Evolutionary conservation across 1,284 basidiomycete genomes (phyloP), one percentile per base, ranked within the genome.

Genomic region (Cerrena zonata): DNA sequence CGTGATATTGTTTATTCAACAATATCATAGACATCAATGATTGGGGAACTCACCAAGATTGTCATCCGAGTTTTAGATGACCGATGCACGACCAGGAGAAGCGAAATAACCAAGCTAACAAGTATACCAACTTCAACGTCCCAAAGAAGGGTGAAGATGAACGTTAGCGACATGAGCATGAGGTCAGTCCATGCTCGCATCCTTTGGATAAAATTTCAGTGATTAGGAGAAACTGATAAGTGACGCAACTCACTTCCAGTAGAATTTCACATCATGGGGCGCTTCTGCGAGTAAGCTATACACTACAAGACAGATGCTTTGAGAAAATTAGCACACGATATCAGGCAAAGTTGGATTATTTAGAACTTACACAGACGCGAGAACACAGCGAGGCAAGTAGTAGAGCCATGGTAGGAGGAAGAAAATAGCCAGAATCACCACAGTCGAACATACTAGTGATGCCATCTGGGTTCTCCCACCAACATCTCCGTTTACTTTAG

Each of bases 181-280:
- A 94, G 73, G 65, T 97, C 93, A 26, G 83, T 81, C 89, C 89
- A 93, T 22, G 92, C 87, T n/a, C 79, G 65, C 80, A 95, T 91
- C 60, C 86, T 91, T 0, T 34, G 19, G 25, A 37, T 41, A 24
- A 7, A 18, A 36, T 26, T 45, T 51, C 30, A 25, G 49, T 56
- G 42, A 26, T n/a, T 47, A 47, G 39, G 7, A 46, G 47, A 50
- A 23, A 24, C 19, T 23, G 18, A 48, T 47, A 4, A 42, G 25
- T 11, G 21, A n/a, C 13, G 27, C 22, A 26, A 73, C 84, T 52
- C 50, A 90, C 90, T 71, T 81, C 78, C 81, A 89, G 63, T 91
- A 92, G 65, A 86, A 94, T 24, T 73, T 62, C 37, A 96, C 71
- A 59, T 95, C 93, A 56, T 94, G 86, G 0, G 94, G 94, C 0